These are phyloP conservation scores for Mycena citricolor DNA, from an alignment of 1,284 basidiomycete species.

Conservation along the genomic window DNA sequence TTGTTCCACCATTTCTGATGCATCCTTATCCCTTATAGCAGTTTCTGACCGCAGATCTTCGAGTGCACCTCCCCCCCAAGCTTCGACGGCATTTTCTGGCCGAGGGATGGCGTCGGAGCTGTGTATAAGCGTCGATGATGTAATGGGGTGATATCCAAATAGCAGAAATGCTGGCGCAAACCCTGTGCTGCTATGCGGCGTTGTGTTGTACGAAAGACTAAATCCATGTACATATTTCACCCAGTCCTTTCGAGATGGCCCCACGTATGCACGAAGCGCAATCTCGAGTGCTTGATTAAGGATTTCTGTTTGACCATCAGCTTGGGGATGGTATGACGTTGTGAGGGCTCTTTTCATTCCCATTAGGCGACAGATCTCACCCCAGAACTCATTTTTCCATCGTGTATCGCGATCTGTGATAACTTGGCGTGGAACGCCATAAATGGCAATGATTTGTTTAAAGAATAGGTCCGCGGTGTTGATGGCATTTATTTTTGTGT, in stretches of 20 bases:
- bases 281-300: conserved; percentile 35
- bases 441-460: conserved; percentile 28
- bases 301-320: conserved; percentile 45
- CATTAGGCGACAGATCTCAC: conserved; percentile 22
- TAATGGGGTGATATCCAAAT: conserved; percentile 25
- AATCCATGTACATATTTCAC: conserved; percentile 12
- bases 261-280: conserved; percentile 28
- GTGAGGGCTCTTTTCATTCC: conserved; percentile 22
- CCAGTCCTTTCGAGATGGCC: conserved; percentile 25
- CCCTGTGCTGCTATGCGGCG: conserved; percentile 25
- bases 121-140: conserved; percentile 17
- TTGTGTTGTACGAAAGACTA: conserved; percentile 27
- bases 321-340: conserved; percentile 39
- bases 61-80: neutral
- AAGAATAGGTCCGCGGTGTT: conserved; percentile 30
- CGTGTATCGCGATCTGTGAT: conserved; percentile 30
- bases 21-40: too few relatives aligned
- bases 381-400: conserved; percentile 31
- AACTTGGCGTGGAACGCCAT: conserved; percentile 31
- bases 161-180: conserved; percentile 29
- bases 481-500: conserved; percentile 30
- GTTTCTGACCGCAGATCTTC: too few relatives aligned
- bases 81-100: neutral
- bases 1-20: conserved; percentile 19
- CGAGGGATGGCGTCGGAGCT: neutral